Conservation (phyloP, 179 eudicot genomes). For the Vitellaria paradoxa region DNA sequence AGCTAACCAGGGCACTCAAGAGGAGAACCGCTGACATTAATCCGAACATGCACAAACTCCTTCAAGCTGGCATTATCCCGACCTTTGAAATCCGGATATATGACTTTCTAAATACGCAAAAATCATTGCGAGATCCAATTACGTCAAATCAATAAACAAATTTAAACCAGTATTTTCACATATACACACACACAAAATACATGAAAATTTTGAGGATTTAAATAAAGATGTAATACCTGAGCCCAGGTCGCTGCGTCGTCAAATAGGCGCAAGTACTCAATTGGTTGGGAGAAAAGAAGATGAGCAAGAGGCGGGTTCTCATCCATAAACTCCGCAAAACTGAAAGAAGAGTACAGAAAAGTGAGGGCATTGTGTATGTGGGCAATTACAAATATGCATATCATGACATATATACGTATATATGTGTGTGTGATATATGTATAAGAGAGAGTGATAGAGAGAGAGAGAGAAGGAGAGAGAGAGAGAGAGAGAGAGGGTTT, state of each 20-base stretch:
- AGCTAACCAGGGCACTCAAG: slow-evolving; percentile 71
- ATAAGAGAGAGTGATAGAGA: no score
- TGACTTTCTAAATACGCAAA: slow-evolving; percentile 38
- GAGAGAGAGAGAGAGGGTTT: not conserved
- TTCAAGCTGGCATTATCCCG: slow-evolving; percentile 51
- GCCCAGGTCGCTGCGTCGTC: slow-evolving; percentile 67
- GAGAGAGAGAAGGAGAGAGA: not conserved
- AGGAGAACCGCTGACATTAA: slow-evolving; percentile 69
- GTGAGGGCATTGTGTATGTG: not conserved
- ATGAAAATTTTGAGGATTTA: not conserved
- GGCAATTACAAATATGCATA: no score
- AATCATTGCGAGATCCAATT: slow-evolving; percentile 3
- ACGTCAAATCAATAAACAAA: not conserved
- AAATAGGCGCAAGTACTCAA: slow-evolving; percentile 46
- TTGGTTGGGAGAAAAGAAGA: slow-evolving; percentile 51
- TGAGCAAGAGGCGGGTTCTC: slow-evolving; percentile 48
- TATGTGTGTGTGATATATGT: no score
- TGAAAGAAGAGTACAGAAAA: slow-evolving; percentile 19
- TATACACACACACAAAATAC: not conserved
- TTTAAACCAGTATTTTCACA: not conserved
- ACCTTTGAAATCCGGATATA: slow-evolving; percentile 37
- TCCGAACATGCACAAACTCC: slow-evolving; percentile 73
- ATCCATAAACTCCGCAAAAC: slow-evolving; percentile 79
- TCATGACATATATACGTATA: no score
- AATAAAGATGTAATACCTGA: slow-evolving; percentile 45